These are phyloP conservation scores for Monascus purpureus DNA, from an alignment of 495 filamentous ascomycete species.

Conservation along the genomic window DNA sequence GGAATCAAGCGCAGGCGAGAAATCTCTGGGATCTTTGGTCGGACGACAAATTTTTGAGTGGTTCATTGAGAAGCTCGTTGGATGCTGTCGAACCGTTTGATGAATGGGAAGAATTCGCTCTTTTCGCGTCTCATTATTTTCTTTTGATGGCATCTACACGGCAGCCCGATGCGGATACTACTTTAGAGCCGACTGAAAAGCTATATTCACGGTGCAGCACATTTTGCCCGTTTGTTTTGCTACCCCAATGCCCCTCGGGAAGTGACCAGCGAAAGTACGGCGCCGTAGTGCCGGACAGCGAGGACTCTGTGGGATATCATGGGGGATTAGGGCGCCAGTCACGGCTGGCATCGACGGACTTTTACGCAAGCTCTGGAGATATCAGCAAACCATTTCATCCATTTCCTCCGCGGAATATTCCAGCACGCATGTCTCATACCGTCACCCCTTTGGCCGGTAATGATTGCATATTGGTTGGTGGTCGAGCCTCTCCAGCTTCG, in stretches of 20 bases:
- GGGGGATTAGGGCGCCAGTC: constrained; percentile 50
- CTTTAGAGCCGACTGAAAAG: neutral
- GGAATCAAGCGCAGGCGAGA: constrained; percentile 43
- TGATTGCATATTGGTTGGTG: constrained; percentile 56
- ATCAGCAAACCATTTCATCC: constrained; percentile 4
- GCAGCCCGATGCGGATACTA: neutral
- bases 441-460: constrained; percentile 41
- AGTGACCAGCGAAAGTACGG: constrained; percentile 26
- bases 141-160: constrained; percentile 47
- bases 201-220: constrained; percentile 1
- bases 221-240: constrained; percentile 10
- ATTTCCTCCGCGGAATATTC: constrained; percentile 24
- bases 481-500: constrained; percentile 56
- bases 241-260: constrained; percentile 6
- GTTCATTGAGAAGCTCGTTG: constrained; percentile 38
- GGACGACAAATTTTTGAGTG: constrained; percentile 42
- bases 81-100: constrained; percentile 73
- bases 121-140: constrained; percentile 81
- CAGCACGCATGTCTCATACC: constrained; percentile 62
- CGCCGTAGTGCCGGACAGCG: constrained; percentile 23
- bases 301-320: constrained; percentile 30
- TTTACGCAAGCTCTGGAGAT: constrained; percentile 28
- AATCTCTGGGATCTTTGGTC: constrained; percentile 74
- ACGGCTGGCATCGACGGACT: constrained; percentile 45
- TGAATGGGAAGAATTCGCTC: constrained; percentile 89